Base-by-base conservation (phyloP, 2,329 filamentous ascomycete species). In the Aspergillus sergii region DNA sequence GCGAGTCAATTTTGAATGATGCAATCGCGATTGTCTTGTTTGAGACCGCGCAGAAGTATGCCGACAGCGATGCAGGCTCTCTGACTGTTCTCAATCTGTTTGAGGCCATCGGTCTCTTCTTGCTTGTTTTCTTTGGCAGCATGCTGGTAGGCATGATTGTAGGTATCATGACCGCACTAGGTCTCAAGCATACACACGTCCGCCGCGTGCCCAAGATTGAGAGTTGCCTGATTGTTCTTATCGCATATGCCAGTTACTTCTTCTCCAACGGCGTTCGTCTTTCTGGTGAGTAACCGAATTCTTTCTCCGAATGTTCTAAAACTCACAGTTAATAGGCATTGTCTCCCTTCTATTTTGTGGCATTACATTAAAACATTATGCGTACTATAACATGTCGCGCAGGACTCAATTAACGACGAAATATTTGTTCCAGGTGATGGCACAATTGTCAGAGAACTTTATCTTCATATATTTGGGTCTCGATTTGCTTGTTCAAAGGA, bases 331-430 rank as follows among this genome's bases (percentile, higher is more conserved):
- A 19, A n/a, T 61, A 95, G 93, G 94, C 70, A 99, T 99, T 72
- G 95, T 99, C 69, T 96, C 95, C 28, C 77, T 99, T 63, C 84
- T 99, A 1, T 99, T 99, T 83, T 99, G 95, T 78, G 95, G 95
- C 60, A 99, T 99, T 71, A 98, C 95, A 12, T 84, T 99, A 67
- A 99, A 99, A 80, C 95, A 99, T 77, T 99, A 99, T 74, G 95
- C 95, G 66, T 99, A 99, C 81, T 97, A 98, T 85, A 99, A 99
- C 82, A 99, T 99, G 95, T 99, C 95, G 34, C 89, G 95, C 56
- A 90, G 95, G 66, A 98, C 95, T 1, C 95, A 99, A 77, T 89
- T 99, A 66, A 97, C 95, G 19, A 99, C 95, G 58, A 99, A 99
- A 78, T 99, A 96, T 80, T 86, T 97, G 62, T 99, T 99, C 81